Evolutionary conservation across 805 yeast species (phyloP), one percentile per base, ranked within the genome.

Genomic region (Sugiyamaella smithiae): DNA sequence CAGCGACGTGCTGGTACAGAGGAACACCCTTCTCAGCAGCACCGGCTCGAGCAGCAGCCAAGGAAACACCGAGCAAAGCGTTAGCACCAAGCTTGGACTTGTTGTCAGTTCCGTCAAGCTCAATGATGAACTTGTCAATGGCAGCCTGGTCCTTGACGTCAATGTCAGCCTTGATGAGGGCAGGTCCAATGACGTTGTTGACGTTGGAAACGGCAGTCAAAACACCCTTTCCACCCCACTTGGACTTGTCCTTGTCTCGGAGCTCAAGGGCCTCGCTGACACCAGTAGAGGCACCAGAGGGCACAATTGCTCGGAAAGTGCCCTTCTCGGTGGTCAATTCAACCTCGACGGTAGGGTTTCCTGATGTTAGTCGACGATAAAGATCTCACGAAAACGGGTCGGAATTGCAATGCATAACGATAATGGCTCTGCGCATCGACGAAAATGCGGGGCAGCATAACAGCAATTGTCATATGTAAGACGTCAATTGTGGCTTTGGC

Each of bases 251-350:
- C 66, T 88, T 93, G 71, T 91, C 99, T 81, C 99, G 89, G 74
- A 91, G 82, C 80, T 91, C 99, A 64, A 90, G 77, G 64, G 99
- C 99, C 81, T 93, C 99, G 76, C 88, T 96, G 73, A 86, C 73
- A 84, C 99, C 99, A 58, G 99, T 93, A 68, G 98, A 91, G 61
- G 99, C 99, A 78, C 99, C 99, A 60, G 97, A 89, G 73, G 99
- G 99, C 57, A 93, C 99, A 69, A 91, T 90, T 62, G 98, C 82
- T 76, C 97, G 86, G 95, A 88, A 90, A 59, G 81, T 66, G 68
- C 99, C 99, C 68, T 86, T 82, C 57, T 79, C 91, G 68, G 99
- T 91, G 81, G 85, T 77, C 66, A 91, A 68, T 69, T 93, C 98
- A 63, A 93, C 98, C 83, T 93, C 98, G 65, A 93, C 99, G 64